A percentile compares a stretch with the other conserved stretches of the same genome.
phyloP scores from a whole-genome alignment of 1,284 basidiomycete genomes.

The Puccinia hordei region DNA sequence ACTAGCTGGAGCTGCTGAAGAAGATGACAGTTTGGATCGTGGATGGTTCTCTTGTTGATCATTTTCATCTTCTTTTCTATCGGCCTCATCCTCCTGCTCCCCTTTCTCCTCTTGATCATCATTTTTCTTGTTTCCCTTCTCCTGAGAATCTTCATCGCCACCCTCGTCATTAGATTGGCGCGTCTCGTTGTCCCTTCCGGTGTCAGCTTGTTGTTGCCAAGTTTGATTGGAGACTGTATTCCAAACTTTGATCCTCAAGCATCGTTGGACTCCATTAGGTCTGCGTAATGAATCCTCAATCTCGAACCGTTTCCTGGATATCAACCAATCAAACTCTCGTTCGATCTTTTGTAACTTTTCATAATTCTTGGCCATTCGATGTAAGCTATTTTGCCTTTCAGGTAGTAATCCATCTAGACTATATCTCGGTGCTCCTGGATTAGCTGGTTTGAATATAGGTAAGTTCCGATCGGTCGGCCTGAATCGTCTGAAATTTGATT shows the following conservation, averaged over 20 bases:
- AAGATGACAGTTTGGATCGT: not conserved
- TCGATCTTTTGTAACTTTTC: constrained; percentile 32
- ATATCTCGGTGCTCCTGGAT: not conserved
- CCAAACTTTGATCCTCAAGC: constrained; percentile 38
- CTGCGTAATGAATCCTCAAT: constrained; percentile 35
- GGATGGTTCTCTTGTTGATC: not conserved
- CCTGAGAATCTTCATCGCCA: not conserved
- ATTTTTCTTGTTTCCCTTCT: not conserved
- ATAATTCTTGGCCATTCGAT: constrained; percentile 16
- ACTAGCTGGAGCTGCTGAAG: not conserved
- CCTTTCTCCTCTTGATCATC: not conserved
- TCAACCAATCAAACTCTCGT: constrained; percentile 45
- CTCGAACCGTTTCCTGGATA: constrained; percentile 38
- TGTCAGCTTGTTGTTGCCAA: constrained; percentile 24
- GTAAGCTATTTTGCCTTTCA: not conserved
- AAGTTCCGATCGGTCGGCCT: constrained; percentile 44
- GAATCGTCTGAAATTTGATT: constrained; percentile 23
- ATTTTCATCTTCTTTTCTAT: not conserved
- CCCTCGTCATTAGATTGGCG: not conserved
- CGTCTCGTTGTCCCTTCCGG: not conserved
- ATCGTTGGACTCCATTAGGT: constrained; percentile 14
- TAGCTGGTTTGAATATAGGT: constrained; percentile 22
- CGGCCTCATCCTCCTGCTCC: not conserved
- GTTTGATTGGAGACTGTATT: constrained; percentile 37
- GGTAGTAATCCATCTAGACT: not conserved